Conservation (phyloP, 2,329 filamentous ascomycete genomes). For the Fusarium sp. region DNA sequence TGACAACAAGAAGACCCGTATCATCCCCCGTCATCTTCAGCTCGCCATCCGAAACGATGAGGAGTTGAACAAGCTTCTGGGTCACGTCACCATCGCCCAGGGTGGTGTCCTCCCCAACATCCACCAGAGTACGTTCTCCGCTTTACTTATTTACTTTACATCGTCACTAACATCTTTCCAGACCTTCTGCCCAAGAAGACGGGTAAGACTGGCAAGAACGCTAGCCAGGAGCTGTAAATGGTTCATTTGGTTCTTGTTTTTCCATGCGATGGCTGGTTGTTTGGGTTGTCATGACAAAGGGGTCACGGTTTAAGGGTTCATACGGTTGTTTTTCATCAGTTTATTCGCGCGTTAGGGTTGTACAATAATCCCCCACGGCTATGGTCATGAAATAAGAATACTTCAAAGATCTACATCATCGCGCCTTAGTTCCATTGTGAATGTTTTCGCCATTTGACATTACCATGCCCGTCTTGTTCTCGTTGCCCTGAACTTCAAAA, state of each 20-base stretch:
- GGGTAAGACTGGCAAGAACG: slow-evolving; percentile 89
- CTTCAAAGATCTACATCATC: slow-evolving; percentile 55
- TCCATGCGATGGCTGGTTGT: slow-evolving; percentile 69
- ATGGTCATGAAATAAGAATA: slow-evolving; percentile 73
- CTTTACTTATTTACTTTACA: neutral
- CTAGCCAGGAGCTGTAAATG: slow-evolving; percentile 92
- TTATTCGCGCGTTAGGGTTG: slow-evolving; percentile 69
- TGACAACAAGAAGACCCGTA: slow-evolving; percentile 99
- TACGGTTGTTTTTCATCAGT: slow-evolving; percentile 65
- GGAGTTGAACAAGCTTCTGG: slow-evolving; percentile 98
- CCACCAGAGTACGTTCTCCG: slow-evolving; percentile 82
- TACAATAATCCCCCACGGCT: slow-evolving; percentile 78
- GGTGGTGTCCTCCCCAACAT: slow-evolving; percentile 98
- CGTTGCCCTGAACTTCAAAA: neutral
- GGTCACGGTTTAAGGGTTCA: slow-evolving; percentile 82
- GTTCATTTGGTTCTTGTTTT: slow-evolving; percentile 60
- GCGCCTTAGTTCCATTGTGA: neutral
- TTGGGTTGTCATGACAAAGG: slow-evolving; percentile 85
- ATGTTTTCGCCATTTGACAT: no score
- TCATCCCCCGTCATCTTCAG: slow-evolving; percentile 98
- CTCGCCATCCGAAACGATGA: slow-evolving; percentile 99
- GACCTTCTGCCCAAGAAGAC: slow-evolving; percentile 99
- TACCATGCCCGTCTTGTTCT: no score
- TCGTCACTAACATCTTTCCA: slow-evolving; percentile 60
- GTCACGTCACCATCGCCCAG: slow-evolving; percentile 96